phyloP scores from a whole-genome alignment of 2,329 filamentous ascomycete species.

The Coniochaeta sp. region DNA sequence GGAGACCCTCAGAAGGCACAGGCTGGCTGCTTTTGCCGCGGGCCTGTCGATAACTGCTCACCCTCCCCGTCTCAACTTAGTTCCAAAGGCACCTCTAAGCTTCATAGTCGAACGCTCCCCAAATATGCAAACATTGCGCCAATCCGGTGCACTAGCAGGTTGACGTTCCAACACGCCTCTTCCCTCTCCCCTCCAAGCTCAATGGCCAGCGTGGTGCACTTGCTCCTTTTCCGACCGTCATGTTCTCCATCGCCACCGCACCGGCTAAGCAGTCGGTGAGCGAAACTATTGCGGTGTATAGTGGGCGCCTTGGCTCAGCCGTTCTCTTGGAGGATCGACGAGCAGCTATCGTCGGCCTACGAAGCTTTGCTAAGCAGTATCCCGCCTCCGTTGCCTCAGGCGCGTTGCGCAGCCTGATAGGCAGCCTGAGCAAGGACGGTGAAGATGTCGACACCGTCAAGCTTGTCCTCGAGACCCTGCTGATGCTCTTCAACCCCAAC shows the following conservation, averaged over 20 bases:
- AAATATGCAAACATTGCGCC: not conserved
- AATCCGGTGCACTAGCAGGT: not conserved
- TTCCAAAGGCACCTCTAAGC: too few species aligned
- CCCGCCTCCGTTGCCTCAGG: constrained; percentile 93
- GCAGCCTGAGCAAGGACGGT: constrained; percentile 74
- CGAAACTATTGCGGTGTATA: constrained; percentile 87
- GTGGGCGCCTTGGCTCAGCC: constrained; percentile 77
- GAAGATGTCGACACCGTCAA: constrained; percentile 97
- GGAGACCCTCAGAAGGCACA: not conserved
- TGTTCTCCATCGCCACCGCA: constrained; percentile 60
- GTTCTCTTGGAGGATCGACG: constrained; percentile 91
- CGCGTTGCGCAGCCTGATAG: constrained; percentile 81
- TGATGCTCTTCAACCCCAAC: constrained; percentile 79
- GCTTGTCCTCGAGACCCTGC: constrained; percentile 84
- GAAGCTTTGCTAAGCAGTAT: constrained; percentile 94
- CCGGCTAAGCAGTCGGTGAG: constrained; percentile 94
- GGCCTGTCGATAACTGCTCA: not conserved
- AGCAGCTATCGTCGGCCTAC: constrained; percentile 82
- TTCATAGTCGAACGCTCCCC: too few species aligned
- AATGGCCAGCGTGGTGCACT: constrained; percentile 20
- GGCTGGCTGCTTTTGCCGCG: not conserved
- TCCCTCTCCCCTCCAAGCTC: constrained; percentile 8
- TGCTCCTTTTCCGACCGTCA: constrained; percentile 23
- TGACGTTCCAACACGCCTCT: not conserved
- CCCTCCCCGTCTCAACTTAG: too few species aligned